These are phyloP conservation scores for Glycine tomentella DNA, from an alignment of 306 rosid species.

Conservation along the genomic window DNA sequence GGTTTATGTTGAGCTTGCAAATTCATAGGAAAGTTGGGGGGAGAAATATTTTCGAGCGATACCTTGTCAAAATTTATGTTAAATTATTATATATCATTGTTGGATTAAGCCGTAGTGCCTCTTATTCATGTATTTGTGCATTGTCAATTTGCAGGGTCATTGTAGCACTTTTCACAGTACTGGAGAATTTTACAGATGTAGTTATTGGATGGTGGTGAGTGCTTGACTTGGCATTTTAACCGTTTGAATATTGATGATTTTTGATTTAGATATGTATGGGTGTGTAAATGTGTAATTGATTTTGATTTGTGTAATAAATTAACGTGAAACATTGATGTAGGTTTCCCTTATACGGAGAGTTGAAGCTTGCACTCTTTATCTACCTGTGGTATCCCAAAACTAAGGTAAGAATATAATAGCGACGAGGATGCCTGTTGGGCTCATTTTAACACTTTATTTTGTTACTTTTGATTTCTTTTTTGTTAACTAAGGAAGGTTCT, in stretches of 20 bases:
- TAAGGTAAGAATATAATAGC: constrained; percentile 58
- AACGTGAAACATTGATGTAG: constrained; percentile 50
- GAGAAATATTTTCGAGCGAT: background rate
- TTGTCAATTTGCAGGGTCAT: constrained; percentile 69
- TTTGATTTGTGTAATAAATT: background rate
- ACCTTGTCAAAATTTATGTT: background rate
- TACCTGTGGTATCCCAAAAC: constrained; percentile 94
- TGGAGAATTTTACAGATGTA: constrained; percentile 70
- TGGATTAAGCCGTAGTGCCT: background rate
- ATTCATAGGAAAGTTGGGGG: background rate
- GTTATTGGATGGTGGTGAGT: constrained; percentile 86
- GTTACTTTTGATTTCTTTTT: background rate
- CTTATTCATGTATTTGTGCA: constrained; percentile 17
- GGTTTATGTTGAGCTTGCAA: background rate
- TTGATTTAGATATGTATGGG: background rate
- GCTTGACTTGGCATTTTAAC: background rate
- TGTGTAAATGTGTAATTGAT: background rate
- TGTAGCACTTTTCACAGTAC: constrained; percentile 74
- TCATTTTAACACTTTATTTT: constrained; percentile 18
- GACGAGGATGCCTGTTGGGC: background rate
- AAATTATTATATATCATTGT: background rate
- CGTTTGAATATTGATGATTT: background rate
- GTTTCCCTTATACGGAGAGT: constrained; percentile 89
- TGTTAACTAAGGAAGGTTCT: constrained; percentile 3
- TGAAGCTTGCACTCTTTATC: constrained; percentile 84